Evolutionary conservation across 1,284 basidiomycete species (phyloP), one percentile per base, ranked within the genome.

Genomic region (Moniliophthora roreri): DNA sequence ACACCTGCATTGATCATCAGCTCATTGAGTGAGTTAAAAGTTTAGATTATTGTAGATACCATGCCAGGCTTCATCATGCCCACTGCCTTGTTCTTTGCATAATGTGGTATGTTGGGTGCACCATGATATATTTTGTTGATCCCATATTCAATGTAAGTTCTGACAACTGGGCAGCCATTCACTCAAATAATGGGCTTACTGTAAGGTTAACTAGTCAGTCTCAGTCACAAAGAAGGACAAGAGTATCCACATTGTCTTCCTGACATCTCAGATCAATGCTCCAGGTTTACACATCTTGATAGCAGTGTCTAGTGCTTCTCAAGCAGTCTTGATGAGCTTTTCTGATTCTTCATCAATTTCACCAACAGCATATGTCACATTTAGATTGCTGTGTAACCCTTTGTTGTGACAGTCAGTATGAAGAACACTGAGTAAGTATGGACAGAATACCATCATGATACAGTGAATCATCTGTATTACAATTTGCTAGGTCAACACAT

Each of bases 221-320:
- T 38, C 32, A 48, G 11, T 20, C 23, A 37, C 35, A 39, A 18
- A 24, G 32, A n/a, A 40, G 49, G 24, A 44, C 9, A 24, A 2
- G 24, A 1, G 39, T 28, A 78, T 88, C 59, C 62, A 90, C 91
- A 92, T 93, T 51, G 73, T 77, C 66, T 90, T 91, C 49, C 89
- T 89, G 51, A 93, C 72, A 66, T 95, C 91, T 52, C 91, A 83
- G 71, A 93, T 90, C 46, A 94, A 75, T 24, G 89, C 84, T 26
- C 93, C 94, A 6, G 94, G 94, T 71, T 93, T 95, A 77, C 94
- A 96, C 20, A 91, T 73, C 55, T 84, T 86, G 66, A 97, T 98
- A 7, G 95, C 84, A 58, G 87, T 91, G 63, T 96, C 92, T 48
- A 95, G 76, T 57, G 85, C 85, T 67, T 88, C 78, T 52, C 93